Evolutionary conservation across 805 yeast species (phyloP), one percentile per base, ranked within the genome.

Genomic region (Wickerhamiella australiensis): DNA sequence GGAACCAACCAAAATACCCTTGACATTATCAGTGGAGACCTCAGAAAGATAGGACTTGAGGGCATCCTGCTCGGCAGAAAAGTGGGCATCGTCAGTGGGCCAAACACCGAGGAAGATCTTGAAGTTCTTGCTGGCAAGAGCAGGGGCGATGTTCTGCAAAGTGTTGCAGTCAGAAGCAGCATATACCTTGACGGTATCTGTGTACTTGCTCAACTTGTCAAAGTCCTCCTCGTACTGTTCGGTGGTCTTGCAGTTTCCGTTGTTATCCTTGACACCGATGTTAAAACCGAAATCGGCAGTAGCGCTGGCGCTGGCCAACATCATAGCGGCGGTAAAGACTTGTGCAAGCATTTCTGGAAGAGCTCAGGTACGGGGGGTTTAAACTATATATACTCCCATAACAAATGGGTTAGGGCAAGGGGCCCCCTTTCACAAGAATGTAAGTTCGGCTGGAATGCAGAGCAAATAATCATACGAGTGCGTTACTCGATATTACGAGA

Each of bases 131-230:
- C 70, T 69, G 62, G 81, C 88, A 49, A 85, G 86, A 54, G 85
- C 95, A 43, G 96, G 95, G 50, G 87, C 95, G 56, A 90, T 71
- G 61, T 72, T 72, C 69, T 82, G 77, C 62, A 90, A 74, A 52
- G 96, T 84, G 75, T 87, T 80, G 75, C 96, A 90, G 68, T 85
- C 94, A n/a, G 94, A 80, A 45, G 83, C 87, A 26, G 96, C 92
- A 65, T 86, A 90, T 35, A 90, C 83, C 68, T 88, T 85, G 59
- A 90, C 77, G 46, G 76, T 75, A 54, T 70, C 68, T 37, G 92
- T 68, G 70, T 83, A 77, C 43, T 70, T 58, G 47, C 76, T 68
- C 57, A 90, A 68, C 33, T 70, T 65, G 21, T 71, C 70, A 57
- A 90, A 73, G 64, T 88, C 96, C 45, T 68, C 57, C 59, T 73